phyloP scores from a whole-genome alignment of 306 rosid species.

The Acacia confusa region DNA sequence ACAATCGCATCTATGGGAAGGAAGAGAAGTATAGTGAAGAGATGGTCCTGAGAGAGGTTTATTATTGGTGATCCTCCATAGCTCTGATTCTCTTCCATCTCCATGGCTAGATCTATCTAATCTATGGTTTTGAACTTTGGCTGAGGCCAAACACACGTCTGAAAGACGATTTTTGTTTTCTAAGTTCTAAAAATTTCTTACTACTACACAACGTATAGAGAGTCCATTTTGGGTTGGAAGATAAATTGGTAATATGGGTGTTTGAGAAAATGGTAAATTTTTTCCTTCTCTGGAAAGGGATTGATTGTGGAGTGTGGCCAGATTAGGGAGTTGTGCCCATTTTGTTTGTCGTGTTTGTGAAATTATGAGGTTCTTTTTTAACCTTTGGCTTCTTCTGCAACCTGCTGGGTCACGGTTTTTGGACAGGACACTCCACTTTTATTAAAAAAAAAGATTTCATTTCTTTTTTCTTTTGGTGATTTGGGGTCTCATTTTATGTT shows the following conservation, averaged over 20 bases:
- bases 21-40: constrained; percentile 60
- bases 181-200: neutral
- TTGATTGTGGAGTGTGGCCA: constrained; percentile 32
- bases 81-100: constrained; percentile 55
- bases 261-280: constrained; percentile 42
- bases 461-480: neutral
- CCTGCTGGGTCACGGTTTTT: constrained; percentile 27
- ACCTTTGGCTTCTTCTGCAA: constrained; percentile 26
- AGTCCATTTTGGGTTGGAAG: constrained; percentile 21
- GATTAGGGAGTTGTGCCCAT: constrained; percentile 36
- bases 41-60: constrained; percentile 67
- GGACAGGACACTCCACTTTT: constrained; percentile 19
- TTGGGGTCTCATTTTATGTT: neutral
- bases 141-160: constrained; percentile 26
- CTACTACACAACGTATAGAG: neutral
- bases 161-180: constrained; percentile 22
- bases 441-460: constrained; percentile 6
- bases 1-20: constrained; percentile 76
- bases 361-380: constrained; percentile 32
- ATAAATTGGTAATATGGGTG: constrained; percentile 27
- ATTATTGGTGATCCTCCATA: constrained; percentile 64
- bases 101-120: constrained; percentile 28
- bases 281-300: constrained; percentile 27
- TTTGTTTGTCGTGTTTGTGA: constrained; percentile 38
- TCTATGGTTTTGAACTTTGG: constrained; percentile 26